Percentiles rank a stretch among this genome's conserved stretches.
Conservation (phyloP, 257 asterid genomes). For the Solanum pennellii region DNA sequence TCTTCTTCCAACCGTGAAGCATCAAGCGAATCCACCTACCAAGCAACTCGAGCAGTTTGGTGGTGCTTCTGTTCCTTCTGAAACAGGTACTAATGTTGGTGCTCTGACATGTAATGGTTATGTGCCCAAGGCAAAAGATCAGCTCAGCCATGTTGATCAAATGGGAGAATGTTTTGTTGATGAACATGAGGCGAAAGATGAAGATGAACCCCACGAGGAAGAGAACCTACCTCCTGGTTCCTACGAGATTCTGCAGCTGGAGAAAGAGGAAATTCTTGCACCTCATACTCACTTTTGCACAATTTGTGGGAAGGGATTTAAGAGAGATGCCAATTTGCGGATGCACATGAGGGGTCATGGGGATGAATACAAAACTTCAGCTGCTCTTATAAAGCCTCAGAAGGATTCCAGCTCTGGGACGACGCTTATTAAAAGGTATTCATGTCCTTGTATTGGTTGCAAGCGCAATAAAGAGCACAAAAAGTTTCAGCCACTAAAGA, state of each 20-base stretch:
- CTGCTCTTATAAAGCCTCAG: slow-evolving; percentile 84
- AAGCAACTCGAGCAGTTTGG: slow-evolving; percentile 27
- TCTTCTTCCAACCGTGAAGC: slow-evolving; percentile 71
- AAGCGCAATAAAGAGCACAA: slow-evolving; percentile 83
- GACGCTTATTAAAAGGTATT: slow-evolving; percentile 58
- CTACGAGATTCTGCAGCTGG: slow-evolving; percentile 81
- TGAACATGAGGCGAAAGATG: slow-evolving; percentile 74
- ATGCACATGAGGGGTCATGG: slow-evolving; percentile 99
- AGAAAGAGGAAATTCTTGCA: slow-evolving; percentile 92
- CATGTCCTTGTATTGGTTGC: slow-evolving; percentile 85
- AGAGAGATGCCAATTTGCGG: slow-evolving; percentile 83
- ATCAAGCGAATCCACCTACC: slow-evolving; percentile 11
- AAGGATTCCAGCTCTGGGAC: slow-evolving; percentile 55
- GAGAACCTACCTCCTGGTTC: slow-evolving; percentile 90
- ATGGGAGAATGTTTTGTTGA: slow-evolving; percentile 18
- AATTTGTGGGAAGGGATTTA: slow-evolving; percentile 86
- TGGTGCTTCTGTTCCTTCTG: neutral
- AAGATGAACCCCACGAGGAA: slow-evolving; percentile 76
- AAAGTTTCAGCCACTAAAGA: slow-evolving; percentile 84
- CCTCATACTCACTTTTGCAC: slow-evolving; percentile 95
- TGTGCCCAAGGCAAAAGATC: slow-evolving; percentile 40
- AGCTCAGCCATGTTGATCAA: slow-evolving; percentile 15
- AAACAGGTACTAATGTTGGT: neutral
- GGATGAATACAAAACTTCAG: slow-evolving; percentile 88
- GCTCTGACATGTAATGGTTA: slow-evolving; percentile 8